Conservation (phyloP, 352 stramenopile species). For the Saprolegnia diclina region DNA sequence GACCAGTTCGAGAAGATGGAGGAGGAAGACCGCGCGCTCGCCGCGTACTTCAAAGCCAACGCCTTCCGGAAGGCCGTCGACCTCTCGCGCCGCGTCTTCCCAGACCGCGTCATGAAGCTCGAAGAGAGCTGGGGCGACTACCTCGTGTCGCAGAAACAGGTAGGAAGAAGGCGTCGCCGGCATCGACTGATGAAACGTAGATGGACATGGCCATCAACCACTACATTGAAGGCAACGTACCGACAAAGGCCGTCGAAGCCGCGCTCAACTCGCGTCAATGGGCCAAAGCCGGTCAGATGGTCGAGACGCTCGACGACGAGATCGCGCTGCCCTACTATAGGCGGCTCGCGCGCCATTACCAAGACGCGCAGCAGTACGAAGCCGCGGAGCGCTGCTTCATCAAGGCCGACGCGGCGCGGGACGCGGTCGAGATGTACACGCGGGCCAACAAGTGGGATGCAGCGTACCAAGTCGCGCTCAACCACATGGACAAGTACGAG, state of each 20-base stretch:
- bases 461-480: conserved; percentile 88
- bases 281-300: conserved; percentile 88
- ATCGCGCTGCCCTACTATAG: conserved; percentile 87
- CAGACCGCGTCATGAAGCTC: conserved; percentile 85
- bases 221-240: conserved; percentile 92
- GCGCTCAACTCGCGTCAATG: conserved; percentile 91
- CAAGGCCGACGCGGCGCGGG: conserved; percentile 77
- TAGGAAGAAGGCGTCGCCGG: too few species aligned
- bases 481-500: conserved; percentile 90
- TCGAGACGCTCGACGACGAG: conserved; percentile 87
- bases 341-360: conserved; percentile 86
- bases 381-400: conserved; percentile 91
- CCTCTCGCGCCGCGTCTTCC: conserved; percentile 86
- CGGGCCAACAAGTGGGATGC: conserved; percentile 89
- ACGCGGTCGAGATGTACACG: conserved; percentile 94
- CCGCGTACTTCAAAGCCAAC: conserved; percentile 90
- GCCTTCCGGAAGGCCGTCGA: conserved; percentile 91
- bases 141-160: conserved; percentile 87
- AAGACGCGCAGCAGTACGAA: conserved; percentile 77
- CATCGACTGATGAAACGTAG: conserved; percentile 5
- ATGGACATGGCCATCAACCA: conserved; percentile 96
- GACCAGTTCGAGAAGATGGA: conserved; percentile 93
- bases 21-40: conserved; percentile 84
- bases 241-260: conserved; percentile 89
- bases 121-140: conserved; percentile 93